Percentiles rank a stretch among this genome's conserved stretches.
These are phyloP conservation scores for Fusarium praegraminearum DNA, from an alignment of 2,329 filamentous ascomycete genomes.

Conservation along the genomic window DNA sequence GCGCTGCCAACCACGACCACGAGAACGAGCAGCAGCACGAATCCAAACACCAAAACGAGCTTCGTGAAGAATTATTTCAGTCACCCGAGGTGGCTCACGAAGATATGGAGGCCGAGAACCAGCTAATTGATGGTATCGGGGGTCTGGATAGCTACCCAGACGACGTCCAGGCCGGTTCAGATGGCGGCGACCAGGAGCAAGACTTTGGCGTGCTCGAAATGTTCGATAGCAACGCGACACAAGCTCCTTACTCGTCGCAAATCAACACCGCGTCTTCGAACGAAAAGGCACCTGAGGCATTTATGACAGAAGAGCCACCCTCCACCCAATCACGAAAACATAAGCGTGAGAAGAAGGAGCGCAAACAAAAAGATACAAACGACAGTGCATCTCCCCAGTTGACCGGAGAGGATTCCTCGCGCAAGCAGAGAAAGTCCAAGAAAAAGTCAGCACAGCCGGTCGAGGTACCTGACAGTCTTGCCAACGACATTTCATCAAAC, in stretches of 20 bases:
- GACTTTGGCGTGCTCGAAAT: slow-evolving; percentile 55
- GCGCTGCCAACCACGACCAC: slow-evolving; percentile 35
- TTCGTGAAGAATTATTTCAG: slow-evolving; percentile 31
- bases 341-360: slow-evolving; percentile 52
- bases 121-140: slow-evolving; percentile 44
- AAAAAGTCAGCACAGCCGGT: slow-evolving; percentile 32
- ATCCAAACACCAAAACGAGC: slow-evolving; percentile 27
- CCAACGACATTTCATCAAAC: slow-evolving; percentile 17
- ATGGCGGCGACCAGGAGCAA: slow-evolving; percentile 43
- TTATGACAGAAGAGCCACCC: slow-evolving; percentile 46
- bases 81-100: slow-evolving; percentile 24
- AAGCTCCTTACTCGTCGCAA: slow-evolving; percentile 50
- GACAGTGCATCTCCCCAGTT: slow-evolving; percentile 34
- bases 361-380: slow-evolving; percentile 44
- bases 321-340: slow-evolving; percentile 43
- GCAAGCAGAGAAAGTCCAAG: slow-evolving; percentile 48
- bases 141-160: slow-evolving; percentile 46
- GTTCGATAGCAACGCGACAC: slow-evolving; percentile 54
- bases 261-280: slow-evolving; percentile 29
- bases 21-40: slow-evolving; percentile 38
- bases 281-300: slow-evolving; percentile 47
- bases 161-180: slow-evolving; percentile 41
- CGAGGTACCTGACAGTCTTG: slow-evolving; percentile 42
- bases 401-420: slow-evolving; percentile 34
- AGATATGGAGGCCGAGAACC: slow-evolving; percentile 44